Percentiles rank a stretch among this genome's conserved stretches.
Conservation (phyloP, 1,284 basidiomycete species). For the Ceraceosorus guamensis region DNA sequence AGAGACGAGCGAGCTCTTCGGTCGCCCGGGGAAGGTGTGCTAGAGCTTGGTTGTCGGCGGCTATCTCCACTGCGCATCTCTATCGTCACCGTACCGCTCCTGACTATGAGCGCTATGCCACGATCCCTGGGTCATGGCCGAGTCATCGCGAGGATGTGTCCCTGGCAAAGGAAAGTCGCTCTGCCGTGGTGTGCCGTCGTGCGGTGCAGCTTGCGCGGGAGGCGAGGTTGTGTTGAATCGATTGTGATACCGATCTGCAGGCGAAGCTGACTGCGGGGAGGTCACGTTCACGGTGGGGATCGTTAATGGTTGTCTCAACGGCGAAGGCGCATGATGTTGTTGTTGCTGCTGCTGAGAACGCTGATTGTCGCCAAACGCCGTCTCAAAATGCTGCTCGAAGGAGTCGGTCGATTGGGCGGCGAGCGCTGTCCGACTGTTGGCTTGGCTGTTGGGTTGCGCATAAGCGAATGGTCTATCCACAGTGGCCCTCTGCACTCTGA, state of each 20-base stretch:
- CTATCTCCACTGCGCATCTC: too few relatives aligned
- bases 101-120: too few relatives aligned
- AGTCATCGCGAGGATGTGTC: background rate
- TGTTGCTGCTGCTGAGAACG: conserved; percentile 1
- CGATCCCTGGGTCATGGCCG: background rate
- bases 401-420: conserved; percentile 2
- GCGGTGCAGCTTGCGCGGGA: background rate
- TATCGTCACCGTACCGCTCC: too few relatives aligned
- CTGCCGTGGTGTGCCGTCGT: background rate
- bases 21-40: too few relatives aligned
- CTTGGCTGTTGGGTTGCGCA: background rate
- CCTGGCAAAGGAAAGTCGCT: background rate
- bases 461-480: background rate
- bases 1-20: too few relatives aligned
- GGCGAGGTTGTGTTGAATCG: conserved; percentile 2
- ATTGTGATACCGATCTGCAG: conserved; percentile 3
- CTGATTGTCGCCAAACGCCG: conserved; percentile 2
- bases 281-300: background rate
- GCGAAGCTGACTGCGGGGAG: background rate
- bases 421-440: conserved; percentile 4
- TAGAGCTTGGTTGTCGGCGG: too few relatives aligned
- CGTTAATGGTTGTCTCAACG: background rate
- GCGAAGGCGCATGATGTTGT: background rate
- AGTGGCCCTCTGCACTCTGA: background rate
- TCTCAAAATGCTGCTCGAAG: conserved; percentile 5